Evolutionary conservation across 2,329 filamentous ascomycete species (phyloP).

Genomic region (Alternaria gaisen): DNA sequence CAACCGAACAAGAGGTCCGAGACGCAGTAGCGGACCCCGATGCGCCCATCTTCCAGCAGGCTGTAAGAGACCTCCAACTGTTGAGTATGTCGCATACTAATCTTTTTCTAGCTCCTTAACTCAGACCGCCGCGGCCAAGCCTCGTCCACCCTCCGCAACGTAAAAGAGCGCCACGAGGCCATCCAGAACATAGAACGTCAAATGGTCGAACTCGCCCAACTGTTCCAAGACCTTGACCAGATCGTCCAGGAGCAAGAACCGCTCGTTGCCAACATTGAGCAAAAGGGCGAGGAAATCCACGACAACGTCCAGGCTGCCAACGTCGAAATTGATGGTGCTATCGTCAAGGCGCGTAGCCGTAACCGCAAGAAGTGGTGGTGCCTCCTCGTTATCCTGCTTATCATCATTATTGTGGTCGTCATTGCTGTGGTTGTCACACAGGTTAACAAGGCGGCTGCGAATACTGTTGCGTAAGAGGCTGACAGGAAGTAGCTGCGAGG

Average conservation of each 20-base stretch:
- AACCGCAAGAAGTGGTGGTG: constrained; percentile 98
- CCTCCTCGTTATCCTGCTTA: constrained; percentile 70
- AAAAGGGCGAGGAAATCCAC: constrained; percentile 84
- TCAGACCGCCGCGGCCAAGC: constrained; percentile 84
- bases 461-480: background rate
- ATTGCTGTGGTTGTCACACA: constrained; percentile 50
- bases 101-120: constrained; percentile 69
- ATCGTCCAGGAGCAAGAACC: constrained; percentile 87
- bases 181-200: constrained; percentile 92
- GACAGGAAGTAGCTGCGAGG: background rate
- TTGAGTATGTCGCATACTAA: constrained; percentile 18
- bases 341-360: constrained; percentile 73
- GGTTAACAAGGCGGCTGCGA: constrained; percentile 35
- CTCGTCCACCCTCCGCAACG: constrained; percentile 78
- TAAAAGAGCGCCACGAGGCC: constrained; percentile 82
- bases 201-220: constrained; percentile 83
- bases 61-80: constrained; percentile 54
- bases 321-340: constrained; percentile 80
- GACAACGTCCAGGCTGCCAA: constrained; percentile 88
- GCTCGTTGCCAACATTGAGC: constrained; percentile 80
- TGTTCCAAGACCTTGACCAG: constrained; percentile 90
- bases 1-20: constrained; percentile 78
- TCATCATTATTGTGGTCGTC: constrained; percentile 51
- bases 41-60: constrained; percentile 87
- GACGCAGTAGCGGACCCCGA: constrained; percentile 78